These are phyloP conservation scores for Sporothrix mexicana DNA, from an alignment of 2,329 filamentous ascomycete genomes.

Conservation along the genomic window DNA sequence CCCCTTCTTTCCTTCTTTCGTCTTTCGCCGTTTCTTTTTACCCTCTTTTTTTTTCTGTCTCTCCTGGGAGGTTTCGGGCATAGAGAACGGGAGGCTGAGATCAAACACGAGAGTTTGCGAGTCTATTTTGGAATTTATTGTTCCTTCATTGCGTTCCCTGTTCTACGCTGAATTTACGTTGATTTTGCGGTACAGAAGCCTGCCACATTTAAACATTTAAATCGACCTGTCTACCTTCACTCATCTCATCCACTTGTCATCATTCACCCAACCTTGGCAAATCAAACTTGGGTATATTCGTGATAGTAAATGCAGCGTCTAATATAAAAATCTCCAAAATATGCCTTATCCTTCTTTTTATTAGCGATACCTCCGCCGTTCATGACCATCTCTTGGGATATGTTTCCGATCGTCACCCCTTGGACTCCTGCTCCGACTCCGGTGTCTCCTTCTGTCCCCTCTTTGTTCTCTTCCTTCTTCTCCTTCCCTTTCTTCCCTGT, in stretches of 20 bases:
- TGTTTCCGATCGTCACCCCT: not conserved
- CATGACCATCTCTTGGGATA: no score
- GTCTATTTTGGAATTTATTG: conserved; percentile 14
- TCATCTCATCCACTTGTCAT: not conserved
- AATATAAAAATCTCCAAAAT: no score
- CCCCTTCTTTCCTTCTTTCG: not conserved
- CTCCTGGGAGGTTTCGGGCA: conserved; percentile 9
- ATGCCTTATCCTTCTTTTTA: no score
- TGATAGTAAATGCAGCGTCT: no score
- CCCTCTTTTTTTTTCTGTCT: not conserved
- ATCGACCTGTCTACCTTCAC: no score
- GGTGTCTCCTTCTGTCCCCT: not conserved
- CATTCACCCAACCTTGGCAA: no score
- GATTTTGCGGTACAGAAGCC: conserved; percentile 4
- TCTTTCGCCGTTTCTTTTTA: not conserved
- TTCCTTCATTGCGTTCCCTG: not conserved
- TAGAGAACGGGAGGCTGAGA: conserved; percentile 7
- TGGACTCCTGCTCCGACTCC: not conserved
- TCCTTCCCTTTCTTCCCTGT: not conserved
- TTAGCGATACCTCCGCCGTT: no score
- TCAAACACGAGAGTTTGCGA: not conserved
- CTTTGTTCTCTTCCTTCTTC: not conserved
- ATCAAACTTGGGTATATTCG: no score
- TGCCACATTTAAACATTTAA: not conserved
- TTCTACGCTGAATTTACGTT: not conserved